Evolutionary conservation across 1,284 basidiomycete genomes (phyloP), one percentile per base, ranked within the genome.

Genomic region (Pseudozyma sp.): DNA sequence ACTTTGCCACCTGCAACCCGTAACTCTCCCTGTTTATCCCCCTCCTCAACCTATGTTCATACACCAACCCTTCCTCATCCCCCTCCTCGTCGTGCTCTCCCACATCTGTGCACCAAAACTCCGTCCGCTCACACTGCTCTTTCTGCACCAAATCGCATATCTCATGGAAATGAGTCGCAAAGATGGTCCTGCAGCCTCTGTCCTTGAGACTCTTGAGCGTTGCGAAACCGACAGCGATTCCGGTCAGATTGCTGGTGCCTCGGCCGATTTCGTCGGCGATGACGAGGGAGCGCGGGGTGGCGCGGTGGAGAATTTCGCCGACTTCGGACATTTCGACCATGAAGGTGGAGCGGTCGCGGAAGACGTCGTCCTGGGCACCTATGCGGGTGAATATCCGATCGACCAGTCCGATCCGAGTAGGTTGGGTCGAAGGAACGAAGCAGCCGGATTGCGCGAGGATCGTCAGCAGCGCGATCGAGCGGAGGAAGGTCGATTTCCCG

Each of bases 91-190:
- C 11, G 16, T 24, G 24, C 24, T 24, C 24, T 24, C 24, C 92
- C 59, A 97, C 89, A 80, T 93, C 91, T 0, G 93, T 97, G 81
- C 93, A 96, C 86, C 90, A 94, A 85, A 97, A 98, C 3, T 88
- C 88, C 29, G 97, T 89, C 8, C 43, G 49, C 0, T 24, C 16
- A 44, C 45, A 45, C 7, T 17, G 7, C 7, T 53, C 35, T 3
- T 46, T 33, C 4, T 29, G 10, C 1, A 68, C 54, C 89, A 98
- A 90, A 71, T 93, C 90, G 2, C 91, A 91, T 11, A 99, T 86
- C 80, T 97, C 94, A 83, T 98, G 94, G 80, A 97, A 97, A 85
- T 99, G 96, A 11, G 96, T 99, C 3, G 97, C 96, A 81, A 99
- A 99, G 30, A 99, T 86, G 2, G 92, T 89, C 24, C 94, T 89